Conservation (phyloP, 257 asterid species). For the Rehmannia glutinosa region DNA sequence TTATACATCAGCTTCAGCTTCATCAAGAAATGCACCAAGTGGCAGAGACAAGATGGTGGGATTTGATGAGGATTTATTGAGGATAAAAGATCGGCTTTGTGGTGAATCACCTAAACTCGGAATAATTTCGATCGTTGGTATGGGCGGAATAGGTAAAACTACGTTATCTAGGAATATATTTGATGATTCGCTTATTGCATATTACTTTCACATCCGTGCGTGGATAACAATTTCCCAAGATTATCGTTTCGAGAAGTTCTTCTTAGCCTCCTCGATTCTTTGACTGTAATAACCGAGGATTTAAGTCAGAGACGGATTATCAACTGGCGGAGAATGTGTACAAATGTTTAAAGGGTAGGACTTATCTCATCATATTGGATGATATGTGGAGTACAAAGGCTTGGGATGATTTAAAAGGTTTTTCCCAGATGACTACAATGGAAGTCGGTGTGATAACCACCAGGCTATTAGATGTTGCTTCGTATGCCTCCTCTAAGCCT, state of each 20-base stretch:
- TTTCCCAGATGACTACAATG: not conserved
- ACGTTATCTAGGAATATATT: not conserved
- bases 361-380: slow-evolving; percentile 1
- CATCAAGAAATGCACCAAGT: no score
- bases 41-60: no score
- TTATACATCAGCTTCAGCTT: no score
- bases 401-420: not conserved
- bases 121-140: not conserved
- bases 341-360: not conserved
- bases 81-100: no score
- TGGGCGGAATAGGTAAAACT: not conserved
- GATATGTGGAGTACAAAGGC: slow-evolving; percentile 4
- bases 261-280: not conserved
- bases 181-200: not conserved
- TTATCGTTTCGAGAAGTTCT: not conserved
- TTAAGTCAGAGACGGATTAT: not conserved
- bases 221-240: not conserved
- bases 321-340: not conserved
- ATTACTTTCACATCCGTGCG: not conserved
- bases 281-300: not conserved
- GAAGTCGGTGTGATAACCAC: slow-evolving; percentile 13
- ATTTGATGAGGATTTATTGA: no score
- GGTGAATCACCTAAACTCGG: not conserved
- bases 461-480: not conserved
- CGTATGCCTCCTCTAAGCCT: not conserved